These are phyloP conservation scores for Chlamydomonas reinhardtii DNA, from an alignment of 163 green algal species.

Conservation along the genomic window DNA sequence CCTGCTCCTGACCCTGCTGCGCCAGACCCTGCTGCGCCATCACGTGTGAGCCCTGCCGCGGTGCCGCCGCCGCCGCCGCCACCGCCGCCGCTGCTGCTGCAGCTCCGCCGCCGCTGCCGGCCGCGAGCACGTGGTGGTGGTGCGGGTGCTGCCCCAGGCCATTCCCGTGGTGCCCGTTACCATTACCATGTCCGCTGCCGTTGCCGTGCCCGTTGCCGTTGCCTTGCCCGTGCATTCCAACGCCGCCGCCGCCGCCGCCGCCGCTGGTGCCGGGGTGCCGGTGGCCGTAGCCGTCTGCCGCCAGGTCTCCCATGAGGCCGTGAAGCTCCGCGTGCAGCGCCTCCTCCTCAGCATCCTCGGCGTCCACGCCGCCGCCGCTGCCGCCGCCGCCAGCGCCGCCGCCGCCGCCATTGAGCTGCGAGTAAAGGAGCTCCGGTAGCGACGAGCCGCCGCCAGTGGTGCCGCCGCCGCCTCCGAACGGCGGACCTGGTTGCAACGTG, in stretches of 20 bases:
- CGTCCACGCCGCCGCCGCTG: background rate
- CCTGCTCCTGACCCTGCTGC: background rate
- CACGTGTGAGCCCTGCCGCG: too few species aligned
- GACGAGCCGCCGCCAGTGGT: background rate
- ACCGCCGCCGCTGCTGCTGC: too few species aligned
- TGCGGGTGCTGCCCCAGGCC: background rate
- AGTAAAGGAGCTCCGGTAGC: background rate
- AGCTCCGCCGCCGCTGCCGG: too few species aligned
- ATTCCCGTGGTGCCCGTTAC: background rate
- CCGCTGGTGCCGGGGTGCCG: background rate
- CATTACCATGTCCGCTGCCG: background rate
- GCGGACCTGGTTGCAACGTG: too few species aligned
- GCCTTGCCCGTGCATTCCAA: background rate
- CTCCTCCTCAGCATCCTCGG: conserved; percentile 7
- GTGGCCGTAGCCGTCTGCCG: background rate
- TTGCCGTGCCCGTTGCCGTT: background rate
- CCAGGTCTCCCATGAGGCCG: conserved; percentile 28
- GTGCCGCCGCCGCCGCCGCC: too few species aligned
- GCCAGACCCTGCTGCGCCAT: too few species aligned
- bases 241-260: background rate
- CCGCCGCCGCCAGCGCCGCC: background rate
- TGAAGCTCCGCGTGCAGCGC: conserved; percentile 24
- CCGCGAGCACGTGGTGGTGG: too few species aligned
- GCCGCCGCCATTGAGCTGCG: background rate
- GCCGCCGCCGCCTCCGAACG: background rate